Evolutionary conservation across 1,284 basidiomycete species (phyloP).

Genomic region (Pulveroboletus ridleyi): DNA sequence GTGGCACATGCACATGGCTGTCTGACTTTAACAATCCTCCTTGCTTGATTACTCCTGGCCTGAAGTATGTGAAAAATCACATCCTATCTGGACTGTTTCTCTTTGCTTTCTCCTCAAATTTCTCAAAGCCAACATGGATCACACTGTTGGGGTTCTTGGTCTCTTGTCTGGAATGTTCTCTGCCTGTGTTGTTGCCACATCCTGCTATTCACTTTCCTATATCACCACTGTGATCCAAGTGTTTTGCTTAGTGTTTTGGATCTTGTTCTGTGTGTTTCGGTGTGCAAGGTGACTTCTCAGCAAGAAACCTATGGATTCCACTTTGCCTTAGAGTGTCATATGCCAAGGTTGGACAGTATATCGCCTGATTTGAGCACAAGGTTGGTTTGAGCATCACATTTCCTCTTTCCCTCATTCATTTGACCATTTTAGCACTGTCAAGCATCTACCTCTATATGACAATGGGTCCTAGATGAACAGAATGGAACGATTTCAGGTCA

Average conservation of each 20-base stretch:
- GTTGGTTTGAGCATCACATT: conserved; percentile 28
- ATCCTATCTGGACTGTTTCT: conserved; percentile 56
- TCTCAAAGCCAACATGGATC: conserved; percentile 40
- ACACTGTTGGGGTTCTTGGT: conserved; percentile 53
- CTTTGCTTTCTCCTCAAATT: conserved; percentile 44
- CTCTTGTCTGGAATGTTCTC: conserved; percentile 70
- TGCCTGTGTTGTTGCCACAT: conserved; percentile 47
- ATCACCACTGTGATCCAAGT: conserved; percentile 1
- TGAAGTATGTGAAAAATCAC: conserved; percentile 49
- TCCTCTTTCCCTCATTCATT: conserved; percentile 15
- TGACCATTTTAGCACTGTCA: conserved; percentile 25
- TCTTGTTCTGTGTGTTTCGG: conserved; percentile 57
- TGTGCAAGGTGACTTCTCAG: conserved; percentile 40
- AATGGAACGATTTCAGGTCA: conserved; percentile 65
- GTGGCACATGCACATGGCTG: conserved; percentile 50
- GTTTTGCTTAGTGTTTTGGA: conserved; percentile 58
- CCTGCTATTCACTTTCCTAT: neutral
- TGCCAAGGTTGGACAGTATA: conserved; percentile 43
- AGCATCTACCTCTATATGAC: conserved; percentile 51
- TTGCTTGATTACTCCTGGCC: conserved; percentile 45
- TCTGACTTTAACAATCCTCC: conserved; percentile 47
- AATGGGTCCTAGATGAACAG: conserved; percentile 49
- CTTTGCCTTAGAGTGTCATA: conserved; percentile 59
- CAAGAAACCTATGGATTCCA: conserved; percentile 30
- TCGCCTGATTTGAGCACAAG: conserved; percentile 45